phyloP scores from a whole-genome alignment of 2,329 filamentous ascomycete species.

The Nemania diffusa region DNA sequence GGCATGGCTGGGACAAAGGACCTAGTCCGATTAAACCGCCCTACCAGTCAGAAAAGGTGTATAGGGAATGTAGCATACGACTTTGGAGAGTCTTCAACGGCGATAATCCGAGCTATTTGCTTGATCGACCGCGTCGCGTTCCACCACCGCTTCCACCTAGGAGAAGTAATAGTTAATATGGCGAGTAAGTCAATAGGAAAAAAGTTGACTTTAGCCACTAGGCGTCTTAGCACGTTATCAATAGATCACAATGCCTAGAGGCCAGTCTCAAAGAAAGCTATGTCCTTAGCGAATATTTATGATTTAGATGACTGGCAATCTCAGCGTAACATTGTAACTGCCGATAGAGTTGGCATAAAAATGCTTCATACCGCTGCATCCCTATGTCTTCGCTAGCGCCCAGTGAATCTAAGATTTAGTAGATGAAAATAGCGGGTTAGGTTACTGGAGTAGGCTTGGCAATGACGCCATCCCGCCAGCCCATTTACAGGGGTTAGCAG shows the following conservation, averaged over 20 bases:
- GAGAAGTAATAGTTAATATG: neutral
- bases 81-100: conserved; percentile 57
- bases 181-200: neutral
- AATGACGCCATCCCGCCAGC: conserved; percentile 27
- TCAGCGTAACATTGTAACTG: neutral
- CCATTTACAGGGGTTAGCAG: neutral
- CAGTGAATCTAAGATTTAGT: neutral
- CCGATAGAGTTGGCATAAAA: neutral
- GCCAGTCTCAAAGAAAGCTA: too few relatives aligned
- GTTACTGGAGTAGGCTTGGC: neutral
- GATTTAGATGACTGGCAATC: too few relatives aligned
- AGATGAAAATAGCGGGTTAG: neutral
- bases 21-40: conserved; percentile 68
- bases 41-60: conserved; percentile 62
- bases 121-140: conserved; percentile 37
- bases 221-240: neutral
- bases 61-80: conserved; percentile 63
- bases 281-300: neutral
- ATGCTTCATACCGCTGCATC: neutral
- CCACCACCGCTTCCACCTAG: conserved; percentile 26
- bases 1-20: conserved; percentile 74
- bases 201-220: neutral
- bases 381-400: neutral
- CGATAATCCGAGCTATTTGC: conserved; percentile 30
- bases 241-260: too few relatives aligned